These are phyloP conservation scores for Spergularia marina DNA, from an alignment of 148 eudicot genomes.

Conservation along the genomic window DNA sequence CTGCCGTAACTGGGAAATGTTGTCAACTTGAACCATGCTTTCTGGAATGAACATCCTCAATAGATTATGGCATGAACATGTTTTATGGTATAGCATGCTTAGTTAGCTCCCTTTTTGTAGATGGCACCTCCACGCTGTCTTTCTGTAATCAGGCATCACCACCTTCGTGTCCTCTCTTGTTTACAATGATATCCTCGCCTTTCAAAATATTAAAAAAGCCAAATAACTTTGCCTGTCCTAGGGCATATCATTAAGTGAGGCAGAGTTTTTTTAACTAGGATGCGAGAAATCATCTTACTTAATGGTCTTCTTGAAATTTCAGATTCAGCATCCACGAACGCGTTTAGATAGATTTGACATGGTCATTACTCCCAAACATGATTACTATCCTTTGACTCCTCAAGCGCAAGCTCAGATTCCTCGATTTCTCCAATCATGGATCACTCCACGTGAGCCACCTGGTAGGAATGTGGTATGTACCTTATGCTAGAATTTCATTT, in stretches of 20 bases:
- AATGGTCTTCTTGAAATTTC: constrained; percentile 35
- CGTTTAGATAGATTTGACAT: constrained; percentile 85
- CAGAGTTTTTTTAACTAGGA: neutral
- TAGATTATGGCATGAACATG: neutral
- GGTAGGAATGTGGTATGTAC: constrained; percentile 70
- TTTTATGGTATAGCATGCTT: too few relatives aligned
- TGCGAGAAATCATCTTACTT: constrained; percentile 1
- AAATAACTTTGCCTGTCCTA: neutral
- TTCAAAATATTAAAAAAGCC: too few relatives aligned
- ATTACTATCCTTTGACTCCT: constrained; percentile 84
- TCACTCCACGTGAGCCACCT: constrained; percentile 89
- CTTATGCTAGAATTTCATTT: constrained; percentile 10
- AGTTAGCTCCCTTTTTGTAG: too few relatives aligned
- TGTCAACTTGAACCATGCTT: neutral
- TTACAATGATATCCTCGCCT: too few relatives aligned
- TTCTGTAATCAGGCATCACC: too few relatives aligned
- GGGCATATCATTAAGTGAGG: neutral
- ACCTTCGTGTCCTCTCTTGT: too few relatives aligned
- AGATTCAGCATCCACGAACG: constrained; percentile 95
- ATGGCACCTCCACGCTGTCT: too few relatives aligned
- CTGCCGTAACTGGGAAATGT: neutral
- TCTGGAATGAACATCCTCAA: neutral
- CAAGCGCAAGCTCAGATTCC: constrained; percentile 79
- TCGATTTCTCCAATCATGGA: constrained; percentile 69
- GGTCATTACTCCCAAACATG: constrained; percentile 92